Evolutionary conservation across 352 stramenopile genomes (phyloP), one percentile per base, ranked within the genome.

Genomic region (Lagenidium sp.): DNA sequence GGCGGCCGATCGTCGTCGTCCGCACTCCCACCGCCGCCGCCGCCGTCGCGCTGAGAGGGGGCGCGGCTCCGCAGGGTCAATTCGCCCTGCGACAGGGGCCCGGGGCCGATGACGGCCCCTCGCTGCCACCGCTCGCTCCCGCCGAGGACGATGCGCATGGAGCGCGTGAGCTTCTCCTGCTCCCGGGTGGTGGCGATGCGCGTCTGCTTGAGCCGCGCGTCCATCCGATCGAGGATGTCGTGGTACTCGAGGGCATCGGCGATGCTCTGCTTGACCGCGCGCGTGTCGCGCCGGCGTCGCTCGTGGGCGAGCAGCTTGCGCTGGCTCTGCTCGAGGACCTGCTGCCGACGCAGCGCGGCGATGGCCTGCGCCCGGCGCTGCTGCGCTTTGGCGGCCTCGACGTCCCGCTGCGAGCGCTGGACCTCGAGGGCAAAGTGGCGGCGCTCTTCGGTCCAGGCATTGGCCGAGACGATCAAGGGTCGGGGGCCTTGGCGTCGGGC

Each of bases 181-280:
- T 84, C 60, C 8, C 67, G 57, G 39, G 50, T 50, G 0, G 66
- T 49, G 0, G 64, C 36, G 22, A 85, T 82, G 13, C 49, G 44
- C 15, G 56, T 67, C 41, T 65, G 59, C 30, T 76, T 73, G 22
- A 64, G 37, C 36, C 74, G 60, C 23, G 56, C 57, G 34, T 75
- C 57, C 29, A 82, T 48, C 11, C 58, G 45, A 3, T 41, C 24
- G 3, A 61, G 22, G 4, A 83, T 62, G 22, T 66, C 54, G 32
- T 78, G 71, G 35, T 71, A 81, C 44, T 87, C 74, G 23, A 83
- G 50, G 4, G 71, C 69, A 36, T 85, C 64, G 7, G 60, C 45
- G 18, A 77, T 50, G 31, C 73, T 24, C 15, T 80, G 66, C n/a
- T 63, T 59, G 25, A 78, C 71, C 1, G 41, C 15, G 12, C 46